Evolutionary conservation across 2,329 filamentous ascomycete genomes (phyloP), one percentile per base, ranked within the genome.

Genomic region (Lecanosticta acicola): DNA sequence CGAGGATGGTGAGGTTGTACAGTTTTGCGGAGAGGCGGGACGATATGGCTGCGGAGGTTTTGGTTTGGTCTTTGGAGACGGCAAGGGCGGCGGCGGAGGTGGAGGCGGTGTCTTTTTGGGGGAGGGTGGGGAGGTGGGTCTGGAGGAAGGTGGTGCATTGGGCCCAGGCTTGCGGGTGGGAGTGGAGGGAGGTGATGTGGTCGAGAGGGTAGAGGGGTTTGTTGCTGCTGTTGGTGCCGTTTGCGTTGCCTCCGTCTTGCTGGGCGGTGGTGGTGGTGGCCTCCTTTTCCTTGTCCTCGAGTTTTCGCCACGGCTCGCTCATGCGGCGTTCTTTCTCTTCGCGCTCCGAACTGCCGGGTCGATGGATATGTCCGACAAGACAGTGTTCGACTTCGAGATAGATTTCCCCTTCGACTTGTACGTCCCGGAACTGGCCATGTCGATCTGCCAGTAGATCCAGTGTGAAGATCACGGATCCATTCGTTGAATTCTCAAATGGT

Each of bases 401-500:
- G 46, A 84, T 78, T 70, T 97, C 93, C 37, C 80, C 87, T 62
- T 83, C 86, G 33, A 97, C 85, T 39, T 77, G 74, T 37, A 96
- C 76, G 61, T 86, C 80, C 9, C 75, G 73, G 62, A 85, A 87
- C 35, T 69, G 68, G 34, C 67, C 68, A 32, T 79, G 71, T 19
- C 85, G 75, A 68, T 95, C 88, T 55, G 87, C 87, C 49, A 98
- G 80, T 54, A 91, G 80, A 68, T 96, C 90, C 18, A 97, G 78
- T 0, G 90, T 95, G 66, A 88, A 86, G 45, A 93, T 81, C 40
- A 98, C 93, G 44, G 85, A 84, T 60, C 93, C 93, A 67, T 97
- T 95, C 63, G 87, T 91, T 33, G 87, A 94, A 72, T 98, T 98
- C 65, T 97, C 91, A 68, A 95, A 90, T 4, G 93, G 93, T 1